Percentiles rank a stretch among this genome's conserved stretches.
phyloP scores from a whole-genome alignment of 129 eudicot species.

The Rutidosis leptorrhynchoides region DNA sequence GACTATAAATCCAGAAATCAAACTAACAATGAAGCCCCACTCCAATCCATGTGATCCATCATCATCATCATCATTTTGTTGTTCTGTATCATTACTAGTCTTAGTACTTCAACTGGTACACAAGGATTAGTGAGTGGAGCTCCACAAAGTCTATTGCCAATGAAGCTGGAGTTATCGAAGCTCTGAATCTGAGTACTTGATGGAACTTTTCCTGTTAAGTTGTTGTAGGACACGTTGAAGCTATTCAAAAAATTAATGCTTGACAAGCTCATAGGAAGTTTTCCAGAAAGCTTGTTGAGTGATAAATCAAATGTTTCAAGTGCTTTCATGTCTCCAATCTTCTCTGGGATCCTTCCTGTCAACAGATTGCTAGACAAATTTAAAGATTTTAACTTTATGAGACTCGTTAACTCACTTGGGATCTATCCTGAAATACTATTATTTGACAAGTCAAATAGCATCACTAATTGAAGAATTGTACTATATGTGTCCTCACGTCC shows the following conservation, averaged over 20 bases:
- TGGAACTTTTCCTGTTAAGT: slow-evolving; percentile 21
- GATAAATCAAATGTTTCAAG: slow-evolving; percentile 40
- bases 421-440: slow-evolving; percentile 27
- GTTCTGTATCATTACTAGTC: neutral
- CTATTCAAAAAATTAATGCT: slow-evolving; percentile 14
- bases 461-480: slow-evolving; percentile 5
- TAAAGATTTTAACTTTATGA: neutral
- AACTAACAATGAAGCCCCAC: slow-evolving; percentile 18
- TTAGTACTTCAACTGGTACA: no score
- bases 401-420: slow-evolving; percentile 25
- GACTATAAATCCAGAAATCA: neutral
- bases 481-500: slow-evolving; percentile 18
- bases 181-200: slow-evolving; percentile 27
- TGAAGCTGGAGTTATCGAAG: slow-evolving; percentile 18
- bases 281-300: slow-evolving; percentile 26
- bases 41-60: slow-evolving; percentile 2
- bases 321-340: slow-evolving; percentile 31
- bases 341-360: slow-evolving; percentile 32
- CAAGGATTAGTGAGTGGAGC: slow-evolving; percentile 7
- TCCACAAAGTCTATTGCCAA: no score
- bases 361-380: slow-evolving; percentile 37
- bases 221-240: slow-evolving; percentile 22
- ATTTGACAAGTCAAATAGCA: slow-evolving; percentile 28
- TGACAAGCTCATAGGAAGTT: slow-evolving; percentile 38
- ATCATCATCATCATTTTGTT: slow-evolving; percentile 1